Base-by-base conservation (phyloP, 495 filamentous ascomycete species). In the Hamigera avellanea region DNA sequence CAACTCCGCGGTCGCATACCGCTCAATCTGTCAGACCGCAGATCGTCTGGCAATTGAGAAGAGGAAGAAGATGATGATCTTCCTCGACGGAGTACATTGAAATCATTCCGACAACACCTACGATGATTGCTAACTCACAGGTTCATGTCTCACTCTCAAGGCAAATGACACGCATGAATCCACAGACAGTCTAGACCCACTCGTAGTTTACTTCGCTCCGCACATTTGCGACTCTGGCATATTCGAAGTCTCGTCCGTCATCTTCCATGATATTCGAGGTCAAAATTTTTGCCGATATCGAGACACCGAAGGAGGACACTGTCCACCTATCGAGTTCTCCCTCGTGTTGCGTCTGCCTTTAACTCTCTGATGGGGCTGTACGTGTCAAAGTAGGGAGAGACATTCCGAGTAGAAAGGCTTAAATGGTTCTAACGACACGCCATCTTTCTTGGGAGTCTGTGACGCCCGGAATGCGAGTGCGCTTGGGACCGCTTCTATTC, bases 331-430 rank as follows among this genome's bases (percentile, higher is more conserved):
- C 44, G 43, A 37, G n/a, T 33, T 40, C 63, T 67, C 59, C 56
- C 56, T 60, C 64, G 62, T 68, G 62, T 66, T 66, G 52, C 62
- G 64, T 64, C 59, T 55, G 54, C 58, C 30, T 37, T 53, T 52
- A 49, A 34, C 33, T 52, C 15, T 19, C 17, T 28, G 25, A 57
- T 68, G 61, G 53, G 52, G 59, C 49, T 61, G 57, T 62, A 50
- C 62, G 64, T 68, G 64, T 66, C 64, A 61, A 68, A 57, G 53
- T 48, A 61, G 58, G 59, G 62, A 66, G 64, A 53, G 61, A 68
- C 62, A 68, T 66, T 47, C 46, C 43, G n/a, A 23, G 14, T 6
- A 30, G 27, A 30, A 12, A 30, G 10, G n/a, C 14, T 12, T 30
- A 15, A 4, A 4, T 30, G 27, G 27, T 30, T 30, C n/a, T 6